Conservation (phyloP, 805 yeast genomes). For the Kuraishia piskuri region DNA sequence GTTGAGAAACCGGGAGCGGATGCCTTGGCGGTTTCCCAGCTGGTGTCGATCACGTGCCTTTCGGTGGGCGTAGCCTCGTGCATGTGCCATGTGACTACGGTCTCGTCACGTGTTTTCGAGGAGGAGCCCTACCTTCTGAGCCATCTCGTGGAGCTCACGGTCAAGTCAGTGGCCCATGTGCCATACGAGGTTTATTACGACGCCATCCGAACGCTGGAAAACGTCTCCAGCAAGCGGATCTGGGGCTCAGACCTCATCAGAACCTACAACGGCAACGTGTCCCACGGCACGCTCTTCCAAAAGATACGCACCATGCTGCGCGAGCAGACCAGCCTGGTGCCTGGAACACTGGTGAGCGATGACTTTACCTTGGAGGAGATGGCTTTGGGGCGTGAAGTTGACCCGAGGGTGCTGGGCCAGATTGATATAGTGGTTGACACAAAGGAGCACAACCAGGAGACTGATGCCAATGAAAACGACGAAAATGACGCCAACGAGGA, state of each 20-base stretch:
- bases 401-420: conserved; percentile 15
- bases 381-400: conserved; percentile 26
- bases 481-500: too few species aligned
- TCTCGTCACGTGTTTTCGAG: conserved; percentile 61
- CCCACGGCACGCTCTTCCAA: conserved; percentile 76
- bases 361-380: background rate
- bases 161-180: conserved; percentile 56
- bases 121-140: conserved; percentile 64
- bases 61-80: conserved; percentile 60
- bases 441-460: conserved; percentile 16
- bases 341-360: background rate
- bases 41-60: conserved; percentile 56
- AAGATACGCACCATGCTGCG: conserved; percentile 46
- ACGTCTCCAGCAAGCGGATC: conserved; percentile 54
- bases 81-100: conserved; percentile 44
- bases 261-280: conserved; percentile 76
- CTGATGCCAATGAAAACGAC: conserved; percentile 1
- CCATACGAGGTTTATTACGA: conserved; percentile 46
- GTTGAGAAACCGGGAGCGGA: background rate
- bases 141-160: conserved; percentile 53
- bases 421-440: conserved; percentile 20
- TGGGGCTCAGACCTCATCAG: conserved; percentile 75
- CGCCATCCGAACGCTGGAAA: conserved; percentile 60
- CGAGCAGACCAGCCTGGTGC: background rate
- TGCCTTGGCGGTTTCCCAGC: conserved; percentile 23